These are phyloP conservation scores for Pseudodiploospora longispora DNA, from an alignment of 2,329 filamentous ascomycete genomes.

Conservation along the genomic window DNA sequence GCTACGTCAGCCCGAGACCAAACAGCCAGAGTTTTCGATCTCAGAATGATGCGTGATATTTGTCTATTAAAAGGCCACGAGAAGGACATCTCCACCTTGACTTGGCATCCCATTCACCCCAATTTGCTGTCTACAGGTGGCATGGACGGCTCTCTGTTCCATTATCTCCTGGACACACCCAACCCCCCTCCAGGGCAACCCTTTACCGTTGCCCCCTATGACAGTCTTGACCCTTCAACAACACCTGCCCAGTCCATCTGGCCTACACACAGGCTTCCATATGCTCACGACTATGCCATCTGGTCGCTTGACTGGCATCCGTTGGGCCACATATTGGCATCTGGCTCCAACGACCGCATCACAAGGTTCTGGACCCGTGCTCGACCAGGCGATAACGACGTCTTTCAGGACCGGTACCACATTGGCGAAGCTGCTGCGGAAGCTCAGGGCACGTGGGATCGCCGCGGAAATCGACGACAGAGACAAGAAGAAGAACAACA, in stretches of 20 bases:
- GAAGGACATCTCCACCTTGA: slow-evolving; percentile 86
- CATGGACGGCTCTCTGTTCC: slow-evolving; percentile 79
- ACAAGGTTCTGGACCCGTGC: slow-evolving; percentile 95
- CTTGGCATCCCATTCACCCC: slow-evolving; percentile 90
- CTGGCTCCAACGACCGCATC: slow-evolving; percentile 91
- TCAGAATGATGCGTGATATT: slow-evolving; percentile 97
- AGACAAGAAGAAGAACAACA: slow-evolving; percentile 89
- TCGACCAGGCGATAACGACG: slow-evolving; percentile 77
- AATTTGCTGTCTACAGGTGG: slow-evolving; percentile 86
- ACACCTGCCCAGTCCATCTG: slow-evolving; percentile 85
- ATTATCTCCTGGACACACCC: slow-evolving; percentile 93
- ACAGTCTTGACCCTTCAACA: slow-evolving; percentile 69
- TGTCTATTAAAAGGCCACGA: slow-evolving; percentile 89
- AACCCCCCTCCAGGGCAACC: slow-evolving; percentile 71
- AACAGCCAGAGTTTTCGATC: slow-evolving; percentile 85
- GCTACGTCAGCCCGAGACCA: slow-evolving; percentile 91
- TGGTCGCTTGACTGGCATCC: slow-evolving; percentile 99
- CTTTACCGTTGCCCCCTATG: slow-evolving; percentile 71
- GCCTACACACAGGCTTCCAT: slow-evolving; percentile 78
- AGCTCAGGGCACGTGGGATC: slow-evolving; percentile 89
- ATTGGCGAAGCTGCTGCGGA: slow-evolving; percentile 91
- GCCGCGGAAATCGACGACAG: slow-evolving; percentile 67
- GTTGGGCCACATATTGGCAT: slow-evolving; percentile 87
- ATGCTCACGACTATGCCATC: slow-evolving; percentile 88
- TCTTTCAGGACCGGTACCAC: slow-evolving; percentile 86